Base-by-base conservation (phyloP, 148 eudicot genomes). In the Linanthus parryae region DNA sequence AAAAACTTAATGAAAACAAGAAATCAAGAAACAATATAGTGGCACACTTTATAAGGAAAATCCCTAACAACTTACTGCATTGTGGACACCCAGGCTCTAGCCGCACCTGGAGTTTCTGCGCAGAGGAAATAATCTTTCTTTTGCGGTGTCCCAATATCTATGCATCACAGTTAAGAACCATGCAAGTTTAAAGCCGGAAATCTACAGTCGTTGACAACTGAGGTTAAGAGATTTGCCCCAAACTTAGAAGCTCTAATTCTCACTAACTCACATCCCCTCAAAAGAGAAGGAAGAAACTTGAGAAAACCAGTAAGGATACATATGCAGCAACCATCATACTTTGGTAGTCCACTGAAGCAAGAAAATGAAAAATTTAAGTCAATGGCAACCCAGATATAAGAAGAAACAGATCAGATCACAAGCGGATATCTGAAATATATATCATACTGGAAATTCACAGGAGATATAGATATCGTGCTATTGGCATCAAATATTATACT, bases 71-170 rank as follows among this genome's bases (percentile, higher is more conserved):
- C 98, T 79, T 63, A 92, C 98, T 86, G 82, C 43, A 92, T 72
- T 60, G 98, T 92, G 38, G 95, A 79, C 22, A 87, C 90, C 98
- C 98, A 92, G 33, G 98, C 98, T 74, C 65, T 83, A 57, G 98
- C 82, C 51, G 98, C 95, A 41, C 86, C 98, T 38, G 98, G 95
- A 65, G 98, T 92, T 73, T 92, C 98, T 57, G 98, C 89, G 75
- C 98, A 87, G 31, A 92, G 95, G 67, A 87, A 92, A 69, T 79
- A 92, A 66, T 92, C 98, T 53, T 87, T 92, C 41, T 76, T 92
- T 69, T 92, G 98, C 13, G 98, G 98, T 54, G 98, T 92, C 57
- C 95, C 98, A 48, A 92, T 80, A 75, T 92, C 98, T 92, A 64
- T 52, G 54, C 44, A 62, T 36, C 30, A 51, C 15, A 39, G 85